Base-by-base conservation (phyloP, 345 rosid genomes). In the Hirschfeldia incana region DNA sequence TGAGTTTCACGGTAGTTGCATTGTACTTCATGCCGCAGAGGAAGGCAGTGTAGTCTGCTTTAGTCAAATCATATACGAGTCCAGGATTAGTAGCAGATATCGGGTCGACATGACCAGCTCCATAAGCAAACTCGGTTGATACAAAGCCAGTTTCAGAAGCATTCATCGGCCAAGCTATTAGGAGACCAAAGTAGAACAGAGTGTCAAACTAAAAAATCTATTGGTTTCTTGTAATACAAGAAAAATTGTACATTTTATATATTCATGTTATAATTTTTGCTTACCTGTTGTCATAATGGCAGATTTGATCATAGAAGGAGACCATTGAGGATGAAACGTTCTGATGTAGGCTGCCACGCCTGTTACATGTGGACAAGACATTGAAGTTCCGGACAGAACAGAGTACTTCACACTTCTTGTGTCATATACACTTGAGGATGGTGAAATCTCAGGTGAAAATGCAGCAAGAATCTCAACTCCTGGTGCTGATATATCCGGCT, bases 221-320 rank as follows among this genome's bases (percentile, higher is more conserved):
- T 12, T 6, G 27, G n/a, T 70, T 11, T 55, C 60, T 64, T 36
- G 66, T 5, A 2, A n/a, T 15, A 28, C 46, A 63, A 63, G 80
- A 49, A 49, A 29, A 21, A 62, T 32, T 27, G 15, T 27, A 3
- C 57, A n/a, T 29, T 51, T 17, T 17, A 8, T 51, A 17, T 32
- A 29, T 34, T 8, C 32, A 57, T 39, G 17, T 17, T 67, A 0
- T 34, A 21, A 26, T 12, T 33, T 49, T 27, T 11, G 10, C 62
- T 84, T 82, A 87, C 94, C 88, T 1, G 89, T 87, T 12, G 91
- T 90, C 91, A 88, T 85, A 16, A 89, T 70, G 9, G 92, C 87
- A 12, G 94, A 88, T 79, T 87, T 83, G 72, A 90, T 86, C 49
- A 90, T 85, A 1, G 91, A 77, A 76, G 90, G 86, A 33, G 92